phyloP scores from a whole-genome alignment of 352 stramenopile genomes.

The Pythium scleroteichum region DNA sequence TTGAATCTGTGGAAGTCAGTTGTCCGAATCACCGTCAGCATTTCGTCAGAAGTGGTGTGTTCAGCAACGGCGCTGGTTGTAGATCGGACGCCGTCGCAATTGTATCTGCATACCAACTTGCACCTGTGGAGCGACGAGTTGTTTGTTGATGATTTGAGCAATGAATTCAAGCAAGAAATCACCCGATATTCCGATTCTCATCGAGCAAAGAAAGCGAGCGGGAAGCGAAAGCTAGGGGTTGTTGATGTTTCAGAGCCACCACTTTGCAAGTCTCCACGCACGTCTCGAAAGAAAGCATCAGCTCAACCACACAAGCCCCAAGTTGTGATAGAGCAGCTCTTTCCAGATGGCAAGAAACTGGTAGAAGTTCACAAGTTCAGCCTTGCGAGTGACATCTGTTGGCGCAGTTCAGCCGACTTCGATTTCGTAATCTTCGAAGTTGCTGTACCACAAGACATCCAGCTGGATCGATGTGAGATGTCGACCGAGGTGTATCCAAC shows the following conservation, averaged over 20 bases:
- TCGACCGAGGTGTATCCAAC: conserved; percentile 26
- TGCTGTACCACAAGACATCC: conserved; percentile 24
- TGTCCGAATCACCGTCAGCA: conserved; percentile 25
- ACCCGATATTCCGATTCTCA: conserved; percentile 25
- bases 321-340: conserved; percentile 7
- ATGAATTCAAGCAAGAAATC: conserved; percentile 36
- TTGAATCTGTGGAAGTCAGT: conserved; percentile 37
- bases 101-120: conserved; percentile 42
- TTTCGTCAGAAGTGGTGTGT: conserved; percentile 17
- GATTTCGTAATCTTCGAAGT: conserved; percentile 28
- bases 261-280: not conserved
- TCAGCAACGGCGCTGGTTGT: conserved; percentile 38
- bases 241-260: conserved; percentile 2
- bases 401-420: conserved; percentile 29
- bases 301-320: not conserved
- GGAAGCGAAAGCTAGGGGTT: conserved; percentile 21
- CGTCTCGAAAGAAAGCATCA: too few species aligned
- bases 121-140: conserved; percentile 29
- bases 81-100: conserved; percentile 30
- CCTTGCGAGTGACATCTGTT: conserved; percentile 31
- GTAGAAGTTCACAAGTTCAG: conserved; percentile 29
- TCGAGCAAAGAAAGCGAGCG: conserved; percentile 25
- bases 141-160: conserved; percentile 30
- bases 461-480: conserved; percentile 28
- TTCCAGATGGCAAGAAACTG: conserved; percentile 5